These are phyloP conservation scores for Talaromyces ruber DNA, from an alignment of 495 filamentous ascomycete genomes.

Conservation along the genomic window DNA sequence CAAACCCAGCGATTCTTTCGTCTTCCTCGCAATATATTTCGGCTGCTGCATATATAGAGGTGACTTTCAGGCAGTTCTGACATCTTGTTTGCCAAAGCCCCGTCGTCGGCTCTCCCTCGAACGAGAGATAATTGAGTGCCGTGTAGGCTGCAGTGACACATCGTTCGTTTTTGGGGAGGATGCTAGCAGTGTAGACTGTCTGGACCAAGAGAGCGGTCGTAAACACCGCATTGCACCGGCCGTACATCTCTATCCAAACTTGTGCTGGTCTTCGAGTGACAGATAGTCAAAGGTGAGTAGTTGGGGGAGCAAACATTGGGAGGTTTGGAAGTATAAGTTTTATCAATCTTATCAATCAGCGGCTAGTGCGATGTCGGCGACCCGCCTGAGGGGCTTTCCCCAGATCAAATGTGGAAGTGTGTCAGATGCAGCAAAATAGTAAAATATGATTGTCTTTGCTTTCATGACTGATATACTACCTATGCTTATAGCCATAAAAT, in stretches of 20 bases:
- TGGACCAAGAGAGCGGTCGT: neutral
- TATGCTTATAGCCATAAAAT: neutral
- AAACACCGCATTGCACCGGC: neutral
- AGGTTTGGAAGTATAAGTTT: neutral
- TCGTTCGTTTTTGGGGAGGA: slow-evolving; percentile 12
- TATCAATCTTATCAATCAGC: slow-evolving; percentile 7
- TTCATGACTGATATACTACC: neutral
- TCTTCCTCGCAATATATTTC: too few species aligned
- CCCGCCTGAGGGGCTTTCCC: neutral
- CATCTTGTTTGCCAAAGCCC: slow-evolving; percentile 24
- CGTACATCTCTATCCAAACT: neutral
- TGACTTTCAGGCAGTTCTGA: slow-evolving; percentile 2
- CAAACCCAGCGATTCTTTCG: too few species aligned
- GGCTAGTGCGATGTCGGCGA: neutral
- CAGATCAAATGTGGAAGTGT: neutral
- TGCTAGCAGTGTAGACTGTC: neutral
- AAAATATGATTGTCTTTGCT: neutral
- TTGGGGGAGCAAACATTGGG: neutral
- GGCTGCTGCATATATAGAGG: too few species aligned
- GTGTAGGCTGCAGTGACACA: slow-evolving; percentile 30
- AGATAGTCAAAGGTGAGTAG: neutral
- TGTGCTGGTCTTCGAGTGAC: neutral
- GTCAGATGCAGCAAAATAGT: neutral
- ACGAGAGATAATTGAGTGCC: slow-evolving; percentile 29
- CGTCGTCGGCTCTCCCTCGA: slow-evolving; percentile 16